These are phyloP conservation scores for Penicillium chermesinum DNA, from an alignment of 495 filamentous ascomycete genomes.

Conservation along the genomic window DNA sequence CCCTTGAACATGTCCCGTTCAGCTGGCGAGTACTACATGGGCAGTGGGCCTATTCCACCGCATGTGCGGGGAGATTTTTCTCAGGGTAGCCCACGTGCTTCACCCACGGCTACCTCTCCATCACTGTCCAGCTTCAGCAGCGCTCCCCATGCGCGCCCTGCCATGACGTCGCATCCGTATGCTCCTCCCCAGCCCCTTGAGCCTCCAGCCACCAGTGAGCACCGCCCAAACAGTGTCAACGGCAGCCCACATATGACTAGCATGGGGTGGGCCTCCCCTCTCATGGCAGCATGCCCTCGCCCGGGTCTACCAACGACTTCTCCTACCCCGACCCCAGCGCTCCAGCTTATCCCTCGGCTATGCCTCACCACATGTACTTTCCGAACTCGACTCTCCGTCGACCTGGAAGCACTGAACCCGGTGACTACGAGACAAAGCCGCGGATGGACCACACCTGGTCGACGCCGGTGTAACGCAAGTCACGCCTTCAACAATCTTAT, in stretches of 20 bases:
- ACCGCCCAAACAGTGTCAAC: constrained; percentile 58
- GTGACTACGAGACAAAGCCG: constrained; percentile 60
- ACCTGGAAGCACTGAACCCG: constrained; percentile 66
- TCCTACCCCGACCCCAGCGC: constrained; percentile 66
- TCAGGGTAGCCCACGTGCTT: constrained; percentile 66
- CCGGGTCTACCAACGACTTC: constrained; percentile 59
- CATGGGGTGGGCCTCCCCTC: constrained; percentile 72
- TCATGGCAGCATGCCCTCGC: constrained; percentile 58
- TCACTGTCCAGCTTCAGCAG: constrained; percentile 54
- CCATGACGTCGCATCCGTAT: constrained; percentile 81
- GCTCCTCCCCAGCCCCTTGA: constrained; percentile 83
- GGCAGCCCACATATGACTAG: constrained; percentile 72
- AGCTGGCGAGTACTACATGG: constrained; percentile 61
- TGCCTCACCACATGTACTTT: constrained; percentile 63
- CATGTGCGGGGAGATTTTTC: constrained; percentile 77
- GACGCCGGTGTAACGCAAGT: not conserved
- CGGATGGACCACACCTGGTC: constrained; percentile 38
- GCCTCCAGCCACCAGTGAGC: constrained; percentile 74
- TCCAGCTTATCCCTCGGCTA: constrained; percentile 46
- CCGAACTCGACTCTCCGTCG: constrained; percentile 59
- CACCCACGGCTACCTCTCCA: constrained; percentile 57
- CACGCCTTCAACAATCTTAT: not conserved
- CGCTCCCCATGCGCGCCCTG: constrained; percentile 54
- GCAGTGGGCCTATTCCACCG: constrained; percentile 66
- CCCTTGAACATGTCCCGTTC: constrained; percentile 69